phyloP scores from a whole-genome alignment of 768 basidiomycete genomes.

The Auricularia auricula-judae region DNA sequence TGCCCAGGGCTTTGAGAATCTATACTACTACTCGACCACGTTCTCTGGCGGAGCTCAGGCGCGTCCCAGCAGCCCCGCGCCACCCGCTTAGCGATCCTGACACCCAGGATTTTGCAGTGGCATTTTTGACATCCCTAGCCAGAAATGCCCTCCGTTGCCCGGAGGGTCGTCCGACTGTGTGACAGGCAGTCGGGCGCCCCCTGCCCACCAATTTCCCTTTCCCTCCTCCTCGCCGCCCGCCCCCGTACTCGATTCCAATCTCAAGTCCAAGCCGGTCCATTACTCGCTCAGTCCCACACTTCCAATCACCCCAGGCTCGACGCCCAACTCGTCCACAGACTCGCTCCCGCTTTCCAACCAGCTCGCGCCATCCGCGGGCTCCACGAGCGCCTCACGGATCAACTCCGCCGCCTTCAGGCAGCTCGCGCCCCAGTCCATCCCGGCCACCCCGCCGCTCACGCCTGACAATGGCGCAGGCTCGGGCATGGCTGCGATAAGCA shows the following conservation, averaged over 20 bases:
- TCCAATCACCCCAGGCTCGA: conserved; percentile 16
- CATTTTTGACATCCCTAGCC: conserved; percentile 87
- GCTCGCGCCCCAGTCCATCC: conserved; percentile 26
- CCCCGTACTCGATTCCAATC: conserved; percentile 20
- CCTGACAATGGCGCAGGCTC: conserved; percentile 53
- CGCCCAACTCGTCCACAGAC: conserved; percentile 14
- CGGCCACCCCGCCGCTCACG: conserved; percentile 67
- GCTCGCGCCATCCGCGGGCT: neutral
- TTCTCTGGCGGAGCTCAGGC: conserved; percentile 92
- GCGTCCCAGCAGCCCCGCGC: conserved; percentile 17
- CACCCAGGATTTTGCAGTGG: conserved; percentile 43
- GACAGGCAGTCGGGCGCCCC: conserved; percentile 82
- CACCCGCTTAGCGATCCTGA: neutral
- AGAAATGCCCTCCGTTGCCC: conserved; percentile 84
- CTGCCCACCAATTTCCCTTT: conserved; percentile 21
- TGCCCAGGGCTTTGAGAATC: conserved; percentile 65
- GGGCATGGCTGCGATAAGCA: conserved; percentile 28
- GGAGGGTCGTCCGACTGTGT: conserved; percentile 92
- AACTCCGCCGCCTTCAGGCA: conserved; percentile 17
- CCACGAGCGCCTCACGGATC: neutral
- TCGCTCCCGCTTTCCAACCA: conserved; percentile 5
- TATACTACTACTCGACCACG: conserved; percentile 88
- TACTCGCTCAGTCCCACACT: conserved; percentile 22
- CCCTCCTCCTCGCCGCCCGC: conserved; percentile 23
- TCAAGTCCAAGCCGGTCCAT: conserved; percentile 19